Conservation (phyloP, 106 monocot genomes). For the Acanthochlamys bracteata region DNA sequence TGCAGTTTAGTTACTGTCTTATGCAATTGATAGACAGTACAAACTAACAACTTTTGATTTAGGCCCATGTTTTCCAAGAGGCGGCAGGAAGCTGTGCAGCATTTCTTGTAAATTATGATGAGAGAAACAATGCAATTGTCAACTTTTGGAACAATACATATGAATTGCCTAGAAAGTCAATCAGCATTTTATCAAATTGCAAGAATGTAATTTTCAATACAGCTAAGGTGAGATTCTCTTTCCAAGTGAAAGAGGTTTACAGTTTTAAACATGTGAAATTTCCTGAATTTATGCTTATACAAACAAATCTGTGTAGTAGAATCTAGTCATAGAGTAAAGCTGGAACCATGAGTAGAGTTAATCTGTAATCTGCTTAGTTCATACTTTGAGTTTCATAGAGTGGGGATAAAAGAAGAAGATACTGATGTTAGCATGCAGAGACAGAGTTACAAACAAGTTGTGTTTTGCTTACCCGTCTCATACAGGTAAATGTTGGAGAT, state of each 20-base stretch:
- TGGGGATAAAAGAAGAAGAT: background rate
- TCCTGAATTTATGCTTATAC: background rate
- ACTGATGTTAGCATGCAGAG: no score
- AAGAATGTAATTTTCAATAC: conserved; percentile 59
- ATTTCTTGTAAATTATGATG: conserved; percentile 61
- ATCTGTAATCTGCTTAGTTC: background rate
- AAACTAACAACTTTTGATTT: no score
- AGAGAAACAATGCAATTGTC: conserved; percentile 11
- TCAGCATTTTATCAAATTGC: conserved; percentile 66
- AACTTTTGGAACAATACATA: conserved; percentile 39
- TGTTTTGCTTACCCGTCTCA: background rate
- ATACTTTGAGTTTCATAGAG: background rate
- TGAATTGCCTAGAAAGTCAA: conserved; percentile 47
- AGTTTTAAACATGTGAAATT: no score
- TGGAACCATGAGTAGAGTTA: background rate
- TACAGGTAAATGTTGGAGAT: conserved; percentile 48
- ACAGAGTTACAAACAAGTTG: no score
- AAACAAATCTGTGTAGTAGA: background rate
- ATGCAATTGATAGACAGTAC: no score
- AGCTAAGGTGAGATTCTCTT: conserved; percentile 31
- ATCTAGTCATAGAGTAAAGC: background rate
- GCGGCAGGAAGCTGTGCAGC: conserved; percentile 51
- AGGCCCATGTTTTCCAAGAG: conserved; percentile 71
- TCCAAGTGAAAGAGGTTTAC: no score
- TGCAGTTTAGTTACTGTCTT: no score